Base-by-base conservation (phyloP, 352 stramenopile species). In the Pythium aristosporum region DNA sequence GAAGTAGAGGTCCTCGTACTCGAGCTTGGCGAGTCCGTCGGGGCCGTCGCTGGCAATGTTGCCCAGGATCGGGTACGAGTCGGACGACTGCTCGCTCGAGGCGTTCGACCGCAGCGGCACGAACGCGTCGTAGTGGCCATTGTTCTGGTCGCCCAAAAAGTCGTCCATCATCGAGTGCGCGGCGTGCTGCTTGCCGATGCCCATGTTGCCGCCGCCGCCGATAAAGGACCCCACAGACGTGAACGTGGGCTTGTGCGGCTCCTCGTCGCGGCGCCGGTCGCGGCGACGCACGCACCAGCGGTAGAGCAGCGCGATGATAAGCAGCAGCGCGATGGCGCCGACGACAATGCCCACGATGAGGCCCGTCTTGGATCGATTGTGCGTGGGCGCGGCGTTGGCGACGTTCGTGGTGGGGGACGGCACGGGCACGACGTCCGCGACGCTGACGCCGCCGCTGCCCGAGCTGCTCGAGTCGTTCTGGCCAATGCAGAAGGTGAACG, bases 1-100 rank as follows among this genome's bases (percentile, higher is more conserved):
- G 15, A 92, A 52, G 28, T 85, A 85, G 11, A 92, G 79, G 42
- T 91, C 79, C 32, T 89, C 73, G 69, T 92, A 92, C 5, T 76
- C 85, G 42, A 92, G 60, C 7, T 79, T 69, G 39, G 77, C 82
- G 47, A 92, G 71, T 2, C 79, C 80, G 43, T 90, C 87, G 59
- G 88, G 88, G 20, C 80, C 80, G 43, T 89, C 80, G 15, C 79
- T 71, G 7, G 88, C 76, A 28, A 83, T 85, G 30, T 79, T 78
- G 11, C 62, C 52, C 36, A 92, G 63, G 47, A 92, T 71, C 61
- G 88, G 77, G 54, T 90, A 90, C 20, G 55, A 64, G 50, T 90
- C 82, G 34, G 82, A 90, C 23, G 82, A 67, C 39, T 61, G 54
- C n/a, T 64, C 65, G 34, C 65, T 88, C 32, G 79, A 90, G 41